Evolutionary conservation across 306 rosid genomes (phyloP), one percentile per base, ranked within the genome.

Genomic region (Herpetospermum pedunculosum): DNA sequence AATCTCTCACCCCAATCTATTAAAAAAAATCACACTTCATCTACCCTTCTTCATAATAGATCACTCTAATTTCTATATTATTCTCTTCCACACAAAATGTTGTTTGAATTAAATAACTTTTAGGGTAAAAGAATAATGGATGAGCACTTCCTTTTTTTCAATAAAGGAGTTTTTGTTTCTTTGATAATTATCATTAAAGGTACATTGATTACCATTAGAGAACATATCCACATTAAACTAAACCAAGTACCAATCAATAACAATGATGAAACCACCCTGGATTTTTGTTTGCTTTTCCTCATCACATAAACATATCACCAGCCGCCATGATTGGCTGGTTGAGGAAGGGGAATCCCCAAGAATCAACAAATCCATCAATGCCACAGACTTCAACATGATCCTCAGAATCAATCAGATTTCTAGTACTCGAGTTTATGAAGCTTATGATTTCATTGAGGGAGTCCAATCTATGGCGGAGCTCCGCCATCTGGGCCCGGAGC

Each of bases 401-500:
- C n/a, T 73, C 81, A 55, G 10, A 4, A 47, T 77, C 83, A 81
- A 70, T 73, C 23, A 43, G 23, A 76, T 83, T 85, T 62, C 62
- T 55, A 74, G 52, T 81, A 75, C 77, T 83, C 64, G 94, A 85
- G 78, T 86, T 81, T 0, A 89, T 86, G 47, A 47, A 87, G 9
- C 47, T 26, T 2, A 85, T 75, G 57, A 91, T 91, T 23, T 89
- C 94, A 23, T 86, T 84, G 1, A 93, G 85, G 5, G 97, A 87
- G 52, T 86, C 85, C 63, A 91, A 65, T 65, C 98, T 80, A 55
- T 87, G 75, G 60, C 59, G 84, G 48, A 93, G 88, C 86, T 93
- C 98, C 37, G 64, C 92, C 90, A 85, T 78, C 77, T 91, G 97
- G 6, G 87, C 91, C 73, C 85, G 80, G 70, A 91, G 88, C 21